Conservation (phyloP, 1,139 yeast genomes). For the Geotrichum cucujoidarum region DNA sequence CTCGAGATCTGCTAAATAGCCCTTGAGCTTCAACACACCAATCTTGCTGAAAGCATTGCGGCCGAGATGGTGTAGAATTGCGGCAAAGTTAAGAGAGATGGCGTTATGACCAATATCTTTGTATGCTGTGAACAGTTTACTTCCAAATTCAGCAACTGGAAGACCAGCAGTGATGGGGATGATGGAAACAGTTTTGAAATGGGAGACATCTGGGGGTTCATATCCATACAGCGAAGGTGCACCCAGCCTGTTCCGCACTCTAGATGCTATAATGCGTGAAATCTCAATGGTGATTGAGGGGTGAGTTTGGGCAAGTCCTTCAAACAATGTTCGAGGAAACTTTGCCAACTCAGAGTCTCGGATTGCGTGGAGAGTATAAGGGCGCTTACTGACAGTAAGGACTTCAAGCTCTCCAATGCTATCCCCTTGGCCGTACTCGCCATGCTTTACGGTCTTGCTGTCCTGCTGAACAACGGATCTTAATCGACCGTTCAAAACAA, state of each 20-base stretch:
- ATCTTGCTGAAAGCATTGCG: constrained; percentile 89
- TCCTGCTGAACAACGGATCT: constrained; percentile 50
- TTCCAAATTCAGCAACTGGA: constrained; percentile 83
- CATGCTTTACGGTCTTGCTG: constrained; percentile 40
- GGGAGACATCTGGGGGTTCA: constrained; percentile 8
- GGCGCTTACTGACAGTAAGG: constrained; percentile 72
- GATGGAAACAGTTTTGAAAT: constrained; percentile 75
- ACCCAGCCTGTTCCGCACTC: constrained; percentile 41
- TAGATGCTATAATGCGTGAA: constrained; percentile 78
- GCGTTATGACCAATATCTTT: constrained; percentile 69
- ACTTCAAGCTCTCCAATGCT: constrained; percentile 95
- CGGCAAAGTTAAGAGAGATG: constrained; percentile 73
- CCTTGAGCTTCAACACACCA: constrained; percentile 77
- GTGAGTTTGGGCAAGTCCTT: constrained; percentile 72
- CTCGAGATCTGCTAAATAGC: constrained; percentile 86
- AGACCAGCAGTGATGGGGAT: constrained; percentile 74
- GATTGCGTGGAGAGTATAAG: constrained; percentile 75
- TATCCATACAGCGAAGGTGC: constrained; percentile 18
- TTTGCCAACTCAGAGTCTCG: constrained; percentile 92
- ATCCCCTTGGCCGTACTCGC: constrained; percentile 91
- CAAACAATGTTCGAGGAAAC: constrained; percentile 85
- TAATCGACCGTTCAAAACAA: constrained; percentile 84
- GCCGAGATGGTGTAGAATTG: constrained; percentile 76
- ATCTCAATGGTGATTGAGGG: constrained; percentile 91
- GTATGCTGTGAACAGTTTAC: constrained; percentile 62